A percentile compares a stretch with the other conserved stretches of the same genome.
phyloP scores from a whole-genome alignment of 306 rosid genomes.

The Malus orientalis region DNA sequence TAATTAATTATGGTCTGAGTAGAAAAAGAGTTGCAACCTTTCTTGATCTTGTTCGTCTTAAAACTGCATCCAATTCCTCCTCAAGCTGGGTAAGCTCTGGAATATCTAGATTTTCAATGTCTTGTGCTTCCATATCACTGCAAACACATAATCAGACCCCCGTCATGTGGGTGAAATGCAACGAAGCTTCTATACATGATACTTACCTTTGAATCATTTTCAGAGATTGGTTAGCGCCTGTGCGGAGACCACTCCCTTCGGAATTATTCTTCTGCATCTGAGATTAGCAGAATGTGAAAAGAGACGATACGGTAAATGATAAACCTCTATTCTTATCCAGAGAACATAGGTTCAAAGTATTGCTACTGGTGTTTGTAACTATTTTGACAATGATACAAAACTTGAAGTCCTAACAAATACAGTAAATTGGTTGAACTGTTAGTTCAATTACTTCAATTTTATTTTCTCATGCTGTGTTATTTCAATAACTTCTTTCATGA shows the following conservation, averaged over 20 bases:
- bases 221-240: not conserved
- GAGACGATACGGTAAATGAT: not conserved
- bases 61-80: slow-evolving; percentile 4
- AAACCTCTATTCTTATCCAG: not conserved
- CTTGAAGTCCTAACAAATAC: not conserved
- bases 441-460: too few species aligned
- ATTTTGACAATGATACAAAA: not conserved
- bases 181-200: not conserved
- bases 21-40: slow-evolving; percentile 4
- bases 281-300: not conserved
- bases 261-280: not conserved
- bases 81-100: slow-evolving; percentile 10
- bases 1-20: not conserved
- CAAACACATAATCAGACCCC: not conserved
- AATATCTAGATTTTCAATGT: slow-evolving; percentile 7
- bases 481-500: too few species aligned
- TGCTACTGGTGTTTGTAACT: not conserved
- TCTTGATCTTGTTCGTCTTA: slow-evolving; percentile 10
- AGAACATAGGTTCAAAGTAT: not conserved
- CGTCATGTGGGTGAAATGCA: not conserved
- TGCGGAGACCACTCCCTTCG: not conserved
- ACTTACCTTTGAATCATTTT: slow-evolving; percentile 10
- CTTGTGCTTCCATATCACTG: slow-evolving; percentile 1
- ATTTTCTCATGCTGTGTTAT: too few species aligned
- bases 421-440: not conserved